phyloP scores from a whole-genome alignment of 73 alveolate genomes.

The Durusdinium trenchii region DNA sequence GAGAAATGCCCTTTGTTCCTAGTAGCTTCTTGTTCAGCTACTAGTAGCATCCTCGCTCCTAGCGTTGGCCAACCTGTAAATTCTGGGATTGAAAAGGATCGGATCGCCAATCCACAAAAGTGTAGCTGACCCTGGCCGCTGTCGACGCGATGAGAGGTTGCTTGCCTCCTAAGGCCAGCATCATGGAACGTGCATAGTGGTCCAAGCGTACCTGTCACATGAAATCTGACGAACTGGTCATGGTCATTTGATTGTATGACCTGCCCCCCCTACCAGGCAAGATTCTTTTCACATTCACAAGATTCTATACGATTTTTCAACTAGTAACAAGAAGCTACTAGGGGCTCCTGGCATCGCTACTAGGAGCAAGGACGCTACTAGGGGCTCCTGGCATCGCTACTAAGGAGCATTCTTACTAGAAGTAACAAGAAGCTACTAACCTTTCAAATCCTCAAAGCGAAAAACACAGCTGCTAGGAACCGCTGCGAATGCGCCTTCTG shows the following conservation, averaged over 20 bases:
- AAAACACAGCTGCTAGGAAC: too few relatives aligned
- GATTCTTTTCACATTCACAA: too few relatives aligned
- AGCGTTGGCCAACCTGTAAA: background rate
- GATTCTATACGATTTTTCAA: too few relatives aligned
- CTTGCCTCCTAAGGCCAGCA: conserved; percentile 55
- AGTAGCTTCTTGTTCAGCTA: background rate
- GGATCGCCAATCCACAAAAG: background rate
- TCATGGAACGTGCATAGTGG: conserved; percentile 60
- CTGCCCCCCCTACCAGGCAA: too few relatives aligned
- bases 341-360: too few relatives aligned
- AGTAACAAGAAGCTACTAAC: too few relatives aligned
- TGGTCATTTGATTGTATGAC: too few relatives aligned
- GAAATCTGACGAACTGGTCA: background rate
- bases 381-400: too few relatives aligned
- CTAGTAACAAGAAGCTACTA: too few relatives aligned
- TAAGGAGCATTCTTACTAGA: too few relatives aligned
- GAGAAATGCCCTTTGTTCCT: background rate
- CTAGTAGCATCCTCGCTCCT: background rate
- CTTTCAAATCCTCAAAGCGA: too few relatives aligned
- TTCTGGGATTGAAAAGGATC: background rate
- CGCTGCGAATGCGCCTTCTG: background rate
- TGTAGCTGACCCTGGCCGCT: background rate
- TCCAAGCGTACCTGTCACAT: conserved; percentile 36
- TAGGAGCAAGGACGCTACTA: too few relatives aligned
- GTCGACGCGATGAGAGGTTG: background rate